Conservation (phyloP, 805 yeast species). For the Wickerhamiella australiensis region DNA sequence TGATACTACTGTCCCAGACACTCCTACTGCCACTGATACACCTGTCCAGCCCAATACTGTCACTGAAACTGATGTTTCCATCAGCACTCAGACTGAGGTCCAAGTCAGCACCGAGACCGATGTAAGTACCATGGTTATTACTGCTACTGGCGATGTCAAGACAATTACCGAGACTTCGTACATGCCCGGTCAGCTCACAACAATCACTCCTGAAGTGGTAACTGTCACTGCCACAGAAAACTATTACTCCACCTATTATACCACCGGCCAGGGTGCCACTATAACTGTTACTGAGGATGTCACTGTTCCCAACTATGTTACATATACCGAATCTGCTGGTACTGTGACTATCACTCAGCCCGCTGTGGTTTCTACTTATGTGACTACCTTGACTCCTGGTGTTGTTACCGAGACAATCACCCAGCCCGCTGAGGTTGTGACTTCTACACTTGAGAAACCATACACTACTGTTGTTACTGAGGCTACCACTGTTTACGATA, state of each 20-base stretch:
- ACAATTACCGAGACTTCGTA: slow-evolving; percentile 1
- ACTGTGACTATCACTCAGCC: slow-evolving; percentile 9
- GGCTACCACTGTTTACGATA: neutral
- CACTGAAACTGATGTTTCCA: slow-evolving; percentile 1
- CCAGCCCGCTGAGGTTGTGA: neutral
- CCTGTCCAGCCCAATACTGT: neutral
- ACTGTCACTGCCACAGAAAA: slow-evolving; percentile 4
- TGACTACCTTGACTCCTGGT: slow-evolving; percentile 10
- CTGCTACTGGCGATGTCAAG: slow-evolving; percentile 6
- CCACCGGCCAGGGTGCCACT: neutral
- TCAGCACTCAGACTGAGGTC: neutral
- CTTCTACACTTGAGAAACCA: neutral
- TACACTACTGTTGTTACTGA: neutral
- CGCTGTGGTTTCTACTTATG: neutral
- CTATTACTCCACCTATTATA: neutral
- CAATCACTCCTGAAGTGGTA: slow-evolving; percentile 1
- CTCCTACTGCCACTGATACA: neutral
- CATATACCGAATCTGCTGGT: slow-evolving; percentile 8
- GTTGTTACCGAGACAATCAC: slow-evolving; percentile 4
- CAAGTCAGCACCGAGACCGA: neutral
- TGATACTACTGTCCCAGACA: slow-evolving; percentile 2
- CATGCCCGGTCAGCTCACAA: slow-evolving; percentile 5
- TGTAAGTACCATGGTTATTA: neutral
- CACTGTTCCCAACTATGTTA: slow-evolving; percentile 1
- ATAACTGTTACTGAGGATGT: neutral